phyloP scores from a whole-genome alignment of 2,329 filamentous ascomycete species.

The Sphaerostilbella broomeana region DNA sequence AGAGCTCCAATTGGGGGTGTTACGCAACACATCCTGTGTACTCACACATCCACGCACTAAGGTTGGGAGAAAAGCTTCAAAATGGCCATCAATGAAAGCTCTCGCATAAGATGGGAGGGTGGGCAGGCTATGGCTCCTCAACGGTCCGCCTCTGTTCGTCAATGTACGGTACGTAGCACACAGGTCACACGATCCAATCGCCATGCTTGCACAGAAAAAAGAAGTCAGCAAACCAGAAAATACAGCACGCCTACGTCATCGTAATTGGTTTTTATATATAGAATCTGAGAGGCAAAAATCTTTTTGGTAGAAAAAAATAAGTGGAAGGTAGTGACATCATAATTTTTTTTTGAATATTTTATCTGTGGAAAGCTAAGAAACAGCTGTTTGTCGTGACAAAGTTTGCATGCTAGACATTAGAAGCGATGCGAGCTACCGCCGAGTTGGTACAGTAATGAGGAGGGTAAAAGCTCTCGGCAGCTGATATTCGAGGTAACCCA shows the following conservation, averaged over 20 bases:
- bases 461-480: constrained; percentile 12
- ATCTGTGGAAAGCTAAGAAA: constrained; percentile 37
- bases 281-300: constrained; percentile 1
- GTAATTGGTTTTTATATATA: neutral
- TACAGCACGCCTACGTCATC: constrained; percentile 9
- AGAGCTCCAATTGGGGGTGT: no score
- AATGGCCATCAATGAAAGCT: neutral
- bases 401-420: constrained; percentile 33
- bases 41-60: no score
- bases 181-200: neutral
- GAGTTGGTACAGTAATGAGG: constrained; percentile 14
- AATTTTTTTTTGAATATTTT: constrained; percentile 26
- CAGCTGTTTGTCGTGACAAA: constrained; percentile 36
- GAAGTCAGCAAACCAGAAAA: neutral
- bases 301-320: constrained; percentile 10
- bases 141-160: no score
- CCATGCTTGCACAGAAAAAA: neutral
- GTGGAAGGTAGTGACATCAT: constrained; percentile 13
- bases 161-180: constrained; percentile 3
- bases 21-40: no score
- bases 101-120: no score
- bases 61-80: neutral
- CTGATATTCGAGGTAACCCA: constrained; percentile 10
- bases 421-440: constrained; percentile 23
- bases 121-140: no score